Evolutionary conservation across 805 yeast genomes (phyloP), one percentile per base, ranked within the genome.

Genomic region (Yarrowia alimentaria): DNA sequence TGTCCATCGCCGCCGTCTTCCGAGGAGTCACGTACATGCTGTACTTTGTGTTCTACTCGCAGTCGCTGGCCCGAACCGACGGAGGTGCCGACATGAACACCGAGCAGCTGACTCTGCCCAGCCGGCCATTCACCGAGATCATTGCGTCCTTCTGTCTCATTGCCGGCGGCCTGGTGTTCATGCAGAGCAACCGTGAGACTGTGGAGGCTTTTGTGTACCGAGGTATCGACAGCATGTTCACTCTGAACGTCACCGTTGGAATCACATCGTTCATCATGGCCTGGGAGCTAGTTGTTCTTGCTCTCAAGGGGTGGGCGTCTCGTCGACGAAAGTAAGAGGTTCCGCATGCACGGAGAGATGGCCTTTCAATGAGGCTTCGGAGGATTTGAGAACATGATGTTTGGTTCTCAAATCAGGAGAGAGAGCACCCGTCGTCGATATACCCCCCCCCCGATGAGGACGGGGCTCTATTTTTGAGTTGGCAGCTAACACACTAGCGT

Each of bases 141-240:
- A 64, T 93, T 26, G 79, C 83, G 0, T 72, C 90, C 12, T 90
- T 91, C 68, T 78, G 89, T 55, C 73, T 93, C 54, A 64, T 93
- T 10, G 76, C 86, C 56, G 99, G 99, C 38, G 99, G 99, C 8
- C 67, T 85, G 55, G 81, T 93, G 20, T 93, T 93, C 65, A 88
- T 90, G 90, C 87, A 88, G 65, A 81, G 93, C 51, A 85, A 94
- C 34, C 91, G 86, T 61, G 94, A 93, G 58, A 79, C 86, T 5
- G 80, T 93, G 24, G 80, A 78, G 58, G 90, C 87, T 16, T 73
- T 89, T 69, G 87, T 86, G 58, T 87, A 80, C 65, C 75, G 89
- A 59, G 95, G 95, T 3, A 72, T 81, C 54, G 86, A 93, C 21
- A 73, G 82, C 47, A 90, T 93, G 97, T 91, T 93, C 68, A 85